Evolutionary conservation across 1,284 basidiomycete genomes (phyloP), one percentile per base, ranked within the genome.

Genomic region (Fomitopsis betulina): DNA sequence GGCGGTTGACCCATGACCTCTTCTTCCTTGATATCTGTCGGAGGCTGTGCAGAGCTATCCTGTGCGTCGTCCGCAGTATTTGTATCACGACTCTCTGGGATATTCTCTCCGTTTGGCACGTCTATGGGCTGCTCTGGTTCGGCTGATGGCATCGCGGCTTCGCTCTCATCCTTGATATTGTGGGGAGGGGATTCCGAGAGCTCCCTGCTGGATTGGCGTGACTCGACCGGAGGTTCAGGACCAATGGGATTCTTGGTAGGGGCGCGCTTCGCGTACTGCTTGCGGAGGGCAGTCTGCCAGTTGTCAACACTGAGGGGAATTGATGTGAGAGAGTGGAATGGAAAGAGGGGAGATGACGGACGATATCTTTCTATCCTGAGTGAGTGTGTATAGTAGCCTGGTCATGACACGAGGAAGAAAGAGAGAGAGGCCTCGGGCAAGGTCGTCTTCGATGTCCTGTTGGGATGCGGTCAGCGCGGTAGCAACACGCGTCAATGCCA

Each of bases 301-400:
- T 83, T 90, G 65, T 88, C 83, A 54, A 81, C 64, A 37, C 90
- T 93, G 68, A 50, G 51, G 52, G 57, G 54, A 49, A 55, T 58
- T 55, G 66, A 63, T 60, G 58, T 43, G 53, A 54, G 58, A 60
- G 60, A 47, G 59, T 59, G 51, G 54, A 55, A 19, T 15, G 45
- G 7, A 56, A 53, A 43, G 38, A 43, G 55, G 51, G 54, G 35
- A 51, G 53, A 53, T 42, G 25, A 80, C 87, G 68, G 72, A 93
- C 90, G 81, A 80, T 64, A 90, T 81, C 75, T 90, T 91, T 60
- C 89, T 79, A 74, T 93, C 90, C 66, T 89, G 87, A n/a, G 88
- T 86, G 60, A 92, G 78, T 30, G 83, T 82, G 68, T 83, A 81
- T 60, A 93, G 77, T 55, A 93, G 72, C 57, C 87, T 79, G 59